Conservation (phyloP, 768 basidiomycete species). For the Boletales sp. region DNA sequence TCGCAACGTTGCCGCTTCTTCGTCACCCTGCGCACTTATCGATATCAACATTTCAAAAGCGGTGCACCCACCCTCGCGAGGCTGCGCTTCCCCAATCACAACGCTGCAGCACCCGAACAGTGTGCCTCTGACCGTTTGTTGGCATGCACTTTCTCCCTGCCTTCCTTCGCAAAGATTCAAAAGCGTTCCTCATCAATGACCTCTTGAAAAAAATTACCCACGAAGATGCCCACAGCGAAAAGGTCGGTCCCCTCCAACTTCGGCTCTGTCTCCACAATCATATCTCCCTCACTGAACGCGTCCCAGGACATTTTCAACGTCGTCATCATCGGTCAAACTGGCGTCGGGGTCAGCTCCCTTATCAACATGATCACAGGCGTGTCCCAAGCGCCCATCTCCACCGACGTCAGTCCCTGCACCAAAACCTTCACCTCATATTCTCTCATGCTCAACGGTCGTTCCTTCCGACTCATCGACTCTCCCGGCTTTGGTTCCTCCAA, state of each 20-base stretch:
- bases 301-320: slow-evolving; percentile 27
- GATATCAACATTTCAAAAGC: slow-evolving; percentile 7
- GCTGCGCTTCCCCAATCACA: slow-evolving; percentile 6
- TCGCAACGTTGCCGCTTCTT: no score
- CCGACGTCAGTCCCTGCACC: slow-evolving; percentile 28
- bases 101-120: no score
- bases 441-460: slow-evolving; percentile 24
- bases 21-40: slow-evolving; percentile 1
- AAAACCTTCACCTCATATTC: slow-evolving; percentile 21
- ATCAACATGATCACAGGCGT: slow-evolving; percentile 35
- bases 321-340: slow-evolving; percentile 30
- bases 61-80: slow-evolving; percentile 6
- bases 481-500: slow-evolving; percentile 29
- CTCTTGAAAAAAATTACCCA: slow-evolving; percentile 20
- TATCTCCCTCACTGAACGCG: neutral
- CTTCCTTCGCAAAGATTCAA: slow-evolving; percentile 27
- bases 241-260: slow-evolving; percentile 11
- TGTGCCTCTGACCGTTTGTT: neutral
- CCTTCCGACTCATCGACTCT: slow-evolving; percentile 29
- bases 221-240: slow-evolving; percentile 22
- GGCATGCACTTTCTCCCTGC: slow-evolving; percentile 26
- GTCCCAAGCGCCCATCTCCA: slow-evolving; percentile 20
- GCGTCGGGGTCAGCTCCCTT: slow-evolving; percentile 38
- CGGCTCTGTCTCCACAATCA: neutral
- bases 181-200: slow-evolving; percentile 18